These are phyloP conservation scores for Lentinus brumalis DNA, from an alignment of 768 basidiomycete species.

Conservation along the genomic window DNA sequence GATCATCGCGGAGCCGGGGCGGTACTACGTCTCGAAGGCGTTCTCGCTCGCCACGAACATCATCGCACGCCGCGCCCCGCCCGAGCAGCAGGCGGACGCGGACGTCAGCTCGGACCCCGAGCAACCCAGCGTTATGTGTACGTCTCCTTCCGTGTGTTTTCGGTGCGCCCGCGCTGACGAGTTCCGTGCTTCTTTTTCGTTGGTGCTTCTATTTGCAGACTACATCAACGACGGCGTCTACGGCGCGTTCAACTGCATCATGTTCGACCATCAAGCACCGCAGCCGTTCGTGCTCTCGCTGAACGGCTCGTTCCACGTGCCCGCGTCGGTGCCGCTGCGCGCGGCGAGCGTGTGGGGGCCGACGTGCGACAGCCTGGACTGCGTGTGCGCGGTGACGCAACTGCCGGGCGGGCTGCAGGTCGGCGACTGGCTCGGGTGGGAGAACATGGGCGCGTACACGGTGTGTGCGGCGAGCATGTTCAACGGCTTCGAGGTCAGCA, in stretches of 20 bases:
- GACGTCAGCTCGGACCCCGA: constrained; percentile 31
- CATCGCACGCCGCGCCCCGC: constrained; percentile 80
- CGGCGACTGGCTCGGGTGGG: constrained; percentile 98
- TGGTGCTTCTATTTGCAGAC: constrained; percentile 49
- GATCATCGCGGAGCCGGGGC: constrained; percentile 94
- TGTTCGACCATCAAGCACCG: constrained; percentile 87
- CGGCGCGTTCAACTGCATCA: constrained; percentile 93
- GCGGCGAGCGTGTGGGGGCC: constrained; percentile 93
- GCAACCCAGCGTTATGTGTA: constrained; percentile 85
- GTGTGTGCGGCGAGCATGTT: constrained; percentile 95
- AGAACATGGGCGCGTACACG: constrained; percentile 99
- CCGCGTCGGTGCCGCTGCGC: constrained; percentile 44
- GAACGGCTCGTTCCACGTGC: constrained; percentile 63
- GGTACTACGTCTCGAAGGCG: constrained; percentile 91
- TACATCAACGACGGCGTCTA: constrained; percentile 99
- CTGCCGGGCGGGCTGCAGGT: constrained; percentile 75
- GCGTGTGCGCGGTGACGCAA: constrained; percentile 66
- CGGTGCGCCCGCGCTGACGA: neutral
- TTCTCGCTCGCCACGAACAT: constrained; percentile 93
- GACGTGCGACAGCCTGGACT: constrained; percentile 97
- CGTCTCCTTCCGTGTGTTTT: constrained; percentile 39
- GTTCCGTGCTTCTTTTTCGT: neutral
- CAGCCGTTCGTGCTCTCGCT: constrained; percentile 80
- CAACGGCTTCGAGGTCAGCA: constrained; percentile 85
- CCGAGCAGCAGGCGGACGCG: constrained; percentile 30